Conservation (phyloP, 2,329 filamentous ascomycete species). For the Aspergillus costaricaensis region DNA sequence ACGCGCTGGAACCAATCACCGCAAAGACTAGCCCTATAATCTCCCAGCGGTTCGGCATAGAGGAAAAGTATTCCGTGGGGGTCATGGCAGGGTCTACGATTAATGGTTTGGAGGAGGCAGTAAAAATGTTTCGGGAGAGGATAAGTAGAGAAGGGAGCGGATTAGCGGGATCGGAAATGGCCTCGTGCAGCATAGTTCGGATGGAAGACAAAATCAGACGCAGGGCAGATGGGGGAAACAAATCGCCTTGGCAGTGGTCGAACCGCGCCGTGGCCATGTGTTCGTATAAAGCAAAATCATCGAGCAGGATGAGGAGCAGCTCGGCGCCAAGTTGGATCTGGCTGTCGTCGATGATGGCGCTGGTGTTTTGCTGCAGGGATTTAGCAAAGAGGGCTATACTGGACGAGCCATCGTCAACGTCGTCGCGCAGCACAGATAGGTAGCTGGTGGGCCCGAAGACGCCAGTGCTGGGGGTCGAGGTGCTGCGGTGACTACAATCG, state of each 20-base stretch:
- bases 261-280: neutral
- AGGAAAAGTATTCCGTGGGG: neutral
- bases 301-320: neutral
- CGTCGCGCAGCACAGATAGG: neutral
- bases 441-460: conserved; percentile 1
- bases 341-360: neutral
- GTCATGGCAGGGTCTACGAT: neutral
- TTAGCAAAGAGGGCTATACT: neutral
- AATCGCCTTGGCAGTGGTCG: neutral
- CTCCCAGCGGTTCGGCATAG: neutral
- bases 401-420: neutral
- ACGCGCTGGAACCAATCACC: neutral
- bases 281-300: neutral
- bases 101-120: neutral
- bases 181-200: neutral
- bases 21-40: neutral
- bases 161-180: neutral
- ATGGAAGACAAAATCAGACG: neutral
- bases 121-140: neutral
- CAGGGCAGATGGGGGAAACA: neutral
- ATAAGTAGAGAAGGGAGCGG: neutral
- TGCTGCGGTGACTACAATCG: neutral
- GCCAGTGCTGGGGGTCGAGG: neutral
- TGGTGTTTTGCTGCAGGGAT: neutral
- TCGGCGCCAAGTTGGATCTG: neutral